Conservation (phyloP, 768 basidiomycete genomes). For the Rhizopogon vinicolor region DNA sequence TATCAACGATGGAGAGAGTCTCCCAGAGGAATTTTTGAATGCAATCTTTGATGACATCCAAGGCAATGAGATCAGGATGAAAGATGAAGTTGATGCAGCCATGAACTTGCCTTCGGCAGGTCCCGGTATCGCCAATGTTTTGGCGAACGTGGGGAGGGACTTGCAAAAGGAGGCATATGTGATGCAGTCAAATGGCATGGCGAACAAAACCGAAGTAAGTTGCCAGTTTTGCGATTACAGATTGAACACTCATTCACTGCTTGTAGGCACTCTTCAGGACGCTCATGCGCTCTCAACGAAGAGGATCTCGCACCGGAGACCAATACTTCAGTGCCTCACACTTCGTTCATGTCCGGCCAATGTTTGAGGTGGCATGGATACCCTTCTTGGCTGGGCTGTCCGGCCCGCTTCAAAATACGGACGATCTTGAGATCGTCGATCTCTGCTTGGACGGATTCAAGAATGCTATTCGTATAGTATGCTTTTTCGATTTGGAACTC, state of each 20-base stretch:
- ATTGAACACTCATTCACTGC: slow-evolving; percentile 9
- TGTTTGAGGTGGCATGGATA: slow-evolving; percentile 99
- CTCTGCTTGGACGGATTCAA: slow-evolving; percentile 95
- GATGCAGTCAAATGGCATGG: slow-evolving; percentile 93
- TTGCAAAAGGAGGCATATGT: slow-evolving; percentile 95
- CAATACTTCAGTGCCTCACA: slow-evolving; percentile 97
- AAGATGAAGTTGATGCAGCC: slow-evolving; percentile 83
- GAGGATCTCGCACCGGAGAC: slow-evolving; percentile 68
- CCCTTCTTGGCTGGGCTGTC: slow-evolving; percentile 95
- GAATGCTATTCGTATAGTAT: slow-evolving; percentile 93
- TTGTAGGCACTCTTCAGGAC: slow-evolving; percentile 84
- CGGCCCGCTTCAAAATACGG: slow-evolving; percentile 90
- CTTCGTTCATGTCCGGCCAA: slow-evolving; percentile 93
- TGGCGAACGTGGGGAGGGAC: slow-evolving; percentile 91
- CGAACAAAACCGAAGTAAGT: slow-evolving; percentile 88
- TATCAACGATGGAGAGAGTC: slow-evolving; percentile 87
- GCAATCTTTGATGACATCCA: slow-evolving; percentile 89
- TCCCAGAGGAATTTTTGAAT: slow-evolving; percentile 80
- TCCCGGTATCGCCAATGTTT: slow-evolving; percentile 74
- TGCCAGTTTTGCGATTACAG: background rate
- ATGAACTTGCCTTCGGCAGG: slow-evolving; percentile 36
- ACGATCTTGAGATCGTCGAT: slow-evolving; percentile 89
- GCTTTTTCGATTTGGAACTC: slow-evolving; percentile 94
- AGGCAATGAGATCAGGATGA: slow-evolving; percentile 95
- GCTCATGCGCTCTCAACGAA: slow-evolving; percentile 89